Evolutionary conservation across 2,329 filamentous ascomycete species (phyloP), one percentile per base, ranked within the genome.

Genomic region (Claviceps digitariae): DNA sequence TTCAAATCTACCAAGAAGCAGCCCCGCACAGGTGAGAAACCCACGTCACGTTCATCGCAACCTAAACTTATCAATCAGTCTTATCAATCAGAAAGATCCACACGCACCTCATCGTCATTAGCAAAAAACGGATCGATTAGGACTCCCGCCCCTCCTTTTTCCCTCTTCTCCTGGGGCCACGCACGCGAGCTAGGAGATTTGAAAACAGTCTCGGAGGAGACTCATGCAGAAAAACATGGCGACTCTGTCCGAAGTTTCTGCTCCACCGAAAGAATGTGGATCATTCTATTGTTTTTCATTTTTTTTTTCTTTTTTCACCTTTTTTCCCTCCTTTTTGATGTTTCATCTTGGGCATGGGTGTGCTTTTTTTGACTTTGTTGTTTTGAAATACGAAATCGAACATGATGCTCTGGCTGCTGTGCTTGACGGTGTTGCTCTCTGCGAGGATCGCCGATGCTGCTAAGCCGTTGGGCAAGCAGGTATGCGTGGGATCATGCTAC

Each of bases 401-500:
- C 25, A 46, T 15, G 15, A 46, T 46, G 44, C 23, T 46, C 44
- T n/a, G 10, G 44, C 4, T 29, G 25, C 15, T 46, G 15, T 46
- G 15, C 25, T 29, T 31, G 44, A 29, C 25, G 9, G 23, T 20
- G 25, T 27, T 46, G 44, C 23, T 46, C 17, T 29, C 21, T 15
- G 13, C 21, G 3, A 15, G 23, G 21, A 7, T 21, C 36, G 52
- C 52, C 12, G n/a, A 50, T 4, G 57, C 54, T 17, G 52, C 57
- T 48, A 60, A 60, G 55, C 58, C 58, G 15, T 50, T 59, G 8
- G 57, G 56, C 12, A 27, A 50, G 10, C 29, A 60, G 38, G 55
- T 58, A n/a, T 60, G 58, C 53, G 55, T 54, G 23, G 58, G 54
- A 13, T 53, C 58, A 2, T 60, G 58, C 38, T 60, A 60, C 54